Percentiles rank a stretch among this genome's conserved stretches.
Conservation (phyloP, 192 early-diverging fungal genomes). For the Podochytrium sp. region DNA sequence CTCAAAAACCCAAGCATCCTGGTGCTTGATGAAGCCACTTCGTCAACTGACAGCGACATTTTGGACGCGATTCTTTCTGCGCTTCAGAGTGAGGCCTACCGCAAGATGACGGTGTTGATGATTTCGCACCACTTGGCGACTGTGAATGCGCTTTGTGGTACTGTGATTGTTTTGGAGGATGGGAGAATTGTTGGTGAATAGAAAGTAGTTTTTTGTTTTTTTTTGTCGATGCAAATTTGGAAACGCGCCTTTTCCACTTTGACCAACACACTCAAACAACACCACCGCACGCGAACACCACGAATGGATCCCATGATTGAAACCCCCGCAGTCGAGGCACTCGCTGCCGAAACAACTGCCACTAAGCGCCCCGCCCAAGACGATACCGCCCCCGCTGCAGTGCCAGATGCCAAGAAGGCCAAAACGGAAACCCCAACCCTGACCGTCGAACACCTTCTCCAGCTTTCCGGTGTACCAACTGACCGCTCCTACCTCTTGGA, state of each 20-base stretch:
- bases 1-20: conserved; percentile 38
- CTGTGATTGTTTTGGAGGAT: conserved; percentile 46
- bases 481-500: conserved; percentile 44
- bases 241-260: too few relatives aligned
- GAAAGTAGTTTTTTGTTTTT: too few relatives aligned
- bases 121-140: conserved; percentile 56
- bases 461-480: conserved; percentile 15
- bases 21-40: conserved; percentile 56
- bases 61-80: too few relatives aligned
- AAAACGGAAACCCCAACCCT: background rate
- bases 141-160: conserved; percentile 51
- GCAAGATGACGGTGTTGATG: conserved; percentile 58
- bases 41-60: conserved; percentile 44
- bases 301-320: too few relatives aligned
- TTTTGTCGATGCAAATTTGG: too few relatives aligned
- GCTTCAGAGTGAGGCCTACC: too few relatives aligned
- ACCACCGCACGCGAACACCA: too few relatives aligned
- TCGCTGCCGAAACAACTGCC: background rate
- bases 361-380: background rate
- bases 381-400: background rate
- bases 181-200: conserved; percentile 50
- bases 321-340: too few relatives aligned
- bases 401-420: background rate
- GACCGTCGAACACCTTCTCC: conserved; percentile 17
- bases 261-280: too few relatives aligned